Evolutionary conservation across 2,329 filamentous ascomycete species (phyloP), one percentile per base, ranked within the genome.

Genomic region (Nigrograna mackinnonii): DNA sequence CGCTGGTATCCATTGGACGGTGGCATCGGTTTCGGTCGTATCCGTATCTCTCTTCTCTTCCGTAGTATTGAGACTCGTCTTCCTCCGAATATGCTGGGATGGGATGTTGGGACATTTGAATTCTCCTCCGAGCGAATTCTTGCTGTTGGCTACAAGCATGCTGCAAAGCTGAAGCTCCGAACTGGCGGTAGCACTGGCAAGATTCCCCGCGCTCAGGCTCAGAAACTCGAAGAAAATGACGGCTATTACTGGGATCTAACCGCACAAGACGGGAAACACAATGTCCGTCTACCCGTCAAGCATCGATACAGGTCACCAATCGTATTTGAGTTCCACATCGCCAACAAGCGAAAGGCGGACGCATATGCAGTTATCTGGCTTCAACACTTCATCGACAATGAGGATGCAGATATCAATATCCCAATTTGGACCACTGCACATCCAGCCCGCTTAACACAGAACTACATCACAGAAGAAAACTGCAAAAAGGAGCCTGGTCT

Each of bases 1-100:
- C 78, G 91, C 46, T 96, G 91, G 91, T 97, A 96, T 65, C 92
- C 94, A n/a, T 79, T 99, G 0, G 91, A 96, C 61, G 94, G 92
- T 17, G 94, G 94, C 9, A 85, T 97, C 49, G 74, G 94, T 1
- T 97, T 94, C 52, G 94, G 94, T 28, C 86, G 92, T 6, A 80
- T 95, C 46, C 86, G 91, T 30, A 87, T 99, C 53, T 95, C 90
- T 1, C 70, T 97, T 3, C 79, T 97, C 3, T 96, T 96, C 80
- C 85, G 92, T 20, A 91, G 89, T 20, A 82, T 96, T 32, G 91
- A 96, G 66, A 86, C 92, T 39, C 84, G 84, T 34, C 77, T 97
- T 1, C 91, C 91, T n/a, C 87, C 87, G 0, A 74, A 84, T 30
- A 87, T 96, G 68, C 79, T 96, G 11, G 91, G 92, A 7, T 97